Evolutionary conservation across 2,329 filamentous ascomycete species (phyloP).

Genomic region (Fusarium sp.): DNA sequence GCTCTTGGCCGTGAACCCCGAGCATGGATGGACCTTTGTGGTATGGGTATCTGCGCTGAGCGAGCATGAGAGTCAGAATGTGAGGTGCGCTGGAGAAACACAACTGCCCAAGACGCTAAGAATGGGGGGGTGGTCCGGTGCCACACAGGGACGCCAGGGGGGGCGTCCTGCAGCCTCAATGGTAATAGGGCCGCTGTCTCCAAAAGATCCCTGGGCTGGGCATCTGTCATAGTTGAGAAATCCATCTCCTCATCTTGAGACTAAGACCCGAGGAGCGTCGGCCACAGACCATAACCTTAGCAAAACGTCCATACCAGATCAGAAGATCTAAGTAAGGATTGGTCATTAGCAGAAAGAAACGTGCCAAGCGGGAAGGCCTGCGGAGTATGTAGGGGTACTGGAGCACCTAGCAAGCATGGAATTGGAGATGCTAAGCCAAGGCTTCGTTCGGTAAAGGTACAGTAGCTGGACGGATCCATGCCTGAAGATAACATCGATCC

Average conservation of each 20-base stretch:
- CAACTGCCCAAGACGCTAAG: conserved; percentile 35
- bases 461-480: conserved; percentile 29
- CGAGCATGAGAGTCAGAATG: conserved; percentile 2
- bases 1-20: conserved; percentile 39
- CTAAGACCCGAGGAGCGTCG: conserved; percentile 14
- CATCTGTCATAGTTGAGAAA: conserved; percentile 36
- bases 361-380: conserved; percentile 28
- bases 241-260: conserved; percentile 7
- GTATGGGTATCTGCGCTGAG: conserved; percentile 7
- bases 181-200: conserved; percentile 37
- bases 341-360: conserved; percentile 2
- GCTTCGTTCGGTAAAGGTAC: conserved; percentile 25
- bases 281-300: conserved; percentile 29
- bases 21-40: conserved; percentile 25
- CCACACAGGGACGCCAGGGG: conserved; percentile 34
- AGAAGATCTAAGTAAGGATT: conserved; percentile 16
- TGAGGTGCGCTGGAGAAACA: conserved; percentile 30
- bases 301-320: conserved; percentile 21
- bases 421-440: conserved; percentile 27
- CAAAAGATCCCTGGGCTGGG: conserved; percentile 39
- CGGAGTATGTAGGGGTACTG: conserved; percentile 25
- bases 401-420: conserved; percentile 18
- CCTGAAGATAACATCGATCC: conserved; percentile 41
- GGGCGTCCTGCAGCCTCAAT: conserved; percentile 34
- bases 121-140: conserved; percentile 36